Evolutionary conservation across 305 asterid genomes (phyloP).

Genomic region (Fraxinus sp.): DNA sequence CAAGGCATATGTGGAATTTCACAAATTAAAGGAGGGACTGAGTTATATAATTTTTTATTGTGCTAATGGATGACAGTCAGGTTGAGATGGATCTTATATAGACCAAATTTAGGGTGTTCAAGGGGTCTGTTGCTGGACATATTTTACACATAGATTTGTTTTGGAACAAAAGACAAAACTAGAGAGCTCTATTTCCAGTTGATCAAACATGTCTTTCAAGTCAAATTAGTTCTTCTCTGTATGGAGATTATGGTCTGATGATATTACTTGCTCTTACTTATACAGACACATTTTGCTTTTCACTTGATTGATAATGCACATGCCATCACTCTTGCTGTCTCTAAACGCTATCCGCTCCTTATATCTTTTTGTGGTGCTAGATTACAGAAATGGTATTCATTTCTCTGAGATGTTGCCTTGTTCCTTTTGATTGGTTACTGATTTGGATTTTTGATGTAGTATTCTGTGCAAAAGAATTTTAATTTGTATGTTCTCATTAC

Average conservation of each 20-base stretch:
- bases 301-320: slow-evolving; percentile 10
- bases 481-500: slow-evolving; percentile 23
- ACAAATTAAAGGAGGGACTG: neutral
- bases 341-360: neutral
- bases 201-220: slow-evolving; percentile 4
- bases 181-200: slow-evolving; percentile 16
- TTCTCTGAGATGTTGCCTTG: neutral
- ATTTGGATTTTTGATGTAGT: slow-evolving; percentile 10
- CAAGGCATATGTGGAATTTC: neutral
- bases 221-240: slow-evolving; percentile 14
- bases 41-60: neutral
- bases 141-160: neutral
- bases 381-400: neutral
- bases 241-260: neutral
- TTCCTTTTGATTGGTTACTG: neutral
- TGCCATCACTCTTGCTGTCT: neutral
- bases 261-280: neutral
- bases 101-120: slow-evolving; percentile 4
- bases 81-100: neutral
- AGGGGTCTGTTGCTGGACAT: neutral
- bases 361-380: neutral
- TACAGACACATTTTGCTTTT: neutral
- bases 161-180: neutral
- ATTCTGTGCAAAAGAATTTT: slow-evolving; percentile 14
- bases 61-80: neutral